Percentiles rank a stretch among this genome's conserved stretches.
Evolutionary conservation across 257 asterid genomes (phyloP).

Genomic region (Thymus mandschuricus): DNA sequence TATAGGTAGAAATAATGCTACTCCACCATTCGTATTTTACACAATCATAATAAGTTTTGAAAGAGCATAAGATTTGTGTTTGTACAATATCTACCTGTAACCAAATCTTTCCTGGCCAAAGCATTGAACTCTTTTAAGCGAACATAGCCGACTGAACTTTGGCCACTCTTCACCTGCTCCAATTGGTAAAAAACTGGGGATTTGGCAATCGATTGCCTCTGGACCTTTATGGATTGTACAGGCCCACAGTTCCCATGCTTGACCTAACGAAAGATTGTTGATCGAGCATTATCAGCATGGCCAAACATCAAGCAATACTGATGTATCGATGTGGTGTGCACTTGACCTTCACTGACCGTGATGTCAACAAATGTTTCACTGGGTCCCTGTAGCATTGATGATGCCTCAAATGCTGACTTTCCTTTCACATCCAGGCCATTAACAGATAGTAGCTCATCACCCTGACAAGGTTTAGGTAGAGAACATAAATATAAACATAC

Average conservation of each 20-base stretch:
- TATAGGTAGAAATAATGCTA: conserved; percentile 22
- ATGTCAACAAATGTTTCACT: conserved; percentile 79
- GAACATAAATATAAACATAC: conserved; percentile 15
- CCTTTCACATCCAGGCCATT: conserved; percentile 87
- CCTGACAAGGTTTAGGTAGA: conserved; percentile 50
- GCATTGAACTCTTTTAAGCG: conserved; percentile 99
- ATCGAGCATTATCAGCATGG: conserved; percentile 30
- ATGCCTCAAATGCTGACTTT: conserved; percentile 92
- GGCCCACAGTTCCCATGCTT: conserved; percentile 98
- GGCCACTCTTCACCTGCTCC: conserved; percentile 69
- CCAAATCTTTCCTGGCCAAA: conserved; percentile 90
- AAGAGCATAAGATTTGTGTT: conserved; percentile 20
- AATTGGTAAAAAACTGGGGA: conserved; percentile 88
- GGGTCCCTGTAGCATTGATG: conserved; percentile 90
- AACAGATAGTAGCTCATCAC: conserved; percentile 83
- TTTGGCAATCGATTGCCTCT: conserved; percentile 90
- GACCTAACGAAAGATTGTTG: conserved; percentile 55
- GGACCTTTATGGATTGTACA: conserved; percentile 65
- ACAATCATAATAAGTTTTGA: not conserved
- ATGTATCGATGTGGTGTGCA: conserved; percentile 27
- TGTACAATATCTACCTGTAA: conserved; percentile 61
- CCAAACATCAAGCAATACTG: conserved; percentile 30
- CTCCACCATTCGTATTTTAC: conserved; percentile 14
- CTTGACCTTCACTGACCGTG: conserved; percentile 53
- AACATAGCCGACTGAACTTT: conserved; percentile 80